Base-by-base conservation (phyloP, 306 rosid genomes). In the Trichosanthes cucumerina region DNA sequence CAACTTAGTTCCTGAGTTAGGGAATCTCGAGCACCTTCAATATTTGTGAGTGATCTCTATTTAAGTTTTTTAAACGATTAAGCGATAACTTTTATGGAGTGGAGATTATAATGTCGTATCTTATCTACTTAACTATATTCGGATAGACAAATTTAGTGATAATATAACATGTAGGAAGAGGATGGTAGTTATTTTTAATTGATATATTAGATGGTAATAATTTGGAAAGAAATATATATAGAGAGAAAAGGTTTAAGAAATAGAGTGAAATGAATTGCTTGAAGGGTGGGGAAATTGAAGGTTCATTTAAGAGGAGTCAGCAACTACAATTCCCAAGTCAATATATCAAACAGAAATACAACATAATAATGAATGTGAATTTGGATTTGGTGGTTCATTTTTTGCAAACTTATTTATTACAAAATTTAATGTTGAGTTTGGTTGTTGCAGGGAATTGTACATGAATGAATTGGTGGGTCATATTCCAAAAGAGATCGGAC, bases 401-500 rank as follows among this genome's bases (percentile, higher is more conserved):
- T 36, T 66, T 38, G 49, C 9, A 39, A 47, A 47, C 77, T 46
- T 33, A 72, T 72, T 72, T 47, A 72, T 47, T 46, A 19, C 77
- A 14, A 47, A 72, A 39, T 47, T 72, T 26, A 72, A 72, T 72
- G 50, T 69, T 69, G 75, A 49, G 74, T n/a, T 4, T 66, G 33
- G 75, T 43, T 69, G 75, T 70, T 78, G 76, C 80, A 93, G 98
- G 82, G 98, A 93, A 80, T 60, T 93, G 84, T 91, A 91, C 82
- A 85, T 82, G 85, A 93, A 93, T 83, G 53, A 88, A 57, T 83
- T 93, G 84, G 82, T 43, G 82, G 98, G 97, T 54, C 78, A 89
- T 3, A 86, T 93, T 80, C 98, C 96, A 28, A 85, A 83, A 78
- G 88, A 91, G 58, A 79, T 93, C 46, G 97, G 97, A 86, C 83